Evolutionary conservation across 345 rosid genomes (phyloP).

Genomic region (Lumnitzera littorea): DNA sequence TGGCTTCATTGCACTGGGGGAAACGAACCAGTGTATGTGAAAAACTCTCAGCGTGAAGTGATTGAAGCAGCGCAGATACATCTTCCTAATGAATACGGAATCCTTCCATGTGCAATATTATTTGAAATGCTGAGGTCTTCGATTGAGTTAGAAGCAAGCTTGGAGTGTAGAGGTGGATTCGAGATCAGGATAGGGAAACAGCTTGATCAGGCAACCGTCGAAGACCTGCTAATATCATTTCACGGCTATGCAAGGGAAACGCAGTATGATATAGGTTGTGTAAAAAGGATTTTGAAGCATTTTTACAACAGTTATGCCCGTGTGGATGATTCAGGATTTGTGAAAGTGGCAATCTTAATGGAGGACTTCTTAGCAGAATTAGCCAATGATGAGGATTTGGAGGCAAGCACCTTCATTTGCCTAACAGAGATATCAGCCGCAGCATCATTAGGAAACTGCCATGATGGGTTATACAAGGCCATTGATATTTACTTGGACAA

Average conservation of each 20-base stretch:
- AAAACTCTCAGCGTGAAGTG: conserved; percentile 32
- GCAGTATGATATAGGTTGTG: conserved; percentile 48
- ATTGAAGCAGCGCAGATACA: conserved; percentile 63
- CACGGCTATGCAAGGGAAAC: conserved; percentile 41
- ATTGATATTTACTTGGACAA: conserved; percentile 60
- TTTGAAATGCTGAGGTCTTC: conserved; percentile 50
- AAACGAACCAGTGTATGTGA: conserved; percentile 25
- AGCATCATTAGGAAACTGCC: conserved; percentile 33
- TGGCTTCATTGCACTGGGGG: conserved; percentile 33
- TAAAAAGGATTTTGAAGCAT: conserved; percentile 47
- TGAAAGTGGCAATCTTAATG: conserved; percentile 48
- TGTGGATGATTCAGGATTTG: conserved; percentile 19
- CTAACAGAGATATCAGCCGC: conserved; percentile 48
- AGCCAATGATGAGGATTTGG: conserved; percentile 53
- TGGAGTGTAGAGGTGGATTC: conserved; percentile 50
- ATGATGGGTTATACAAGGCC: conserved; percentile 67
- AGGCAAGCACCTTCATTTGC: conserved; percentile 36
- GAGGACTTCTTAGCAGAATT: conserved; percentile 60
- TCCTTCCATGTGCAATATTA: conserved; percentile 45
- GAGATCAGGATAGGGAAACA: conserved; percentile 74
- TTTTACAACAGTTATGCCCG: conserved; percentile 34
- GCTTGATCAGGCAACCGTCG: conserved; percentile 49
- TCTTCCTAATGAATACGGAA: conserved; percentile 45
- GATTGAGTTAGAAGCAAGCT: conserved; percentile 37
- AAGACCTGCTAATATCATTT: conserved; percentile 48